phyloP scores from a whole-genome alignment of 2,329 filamentous ascomycete species.

The Penicillium sp. region DNA sequence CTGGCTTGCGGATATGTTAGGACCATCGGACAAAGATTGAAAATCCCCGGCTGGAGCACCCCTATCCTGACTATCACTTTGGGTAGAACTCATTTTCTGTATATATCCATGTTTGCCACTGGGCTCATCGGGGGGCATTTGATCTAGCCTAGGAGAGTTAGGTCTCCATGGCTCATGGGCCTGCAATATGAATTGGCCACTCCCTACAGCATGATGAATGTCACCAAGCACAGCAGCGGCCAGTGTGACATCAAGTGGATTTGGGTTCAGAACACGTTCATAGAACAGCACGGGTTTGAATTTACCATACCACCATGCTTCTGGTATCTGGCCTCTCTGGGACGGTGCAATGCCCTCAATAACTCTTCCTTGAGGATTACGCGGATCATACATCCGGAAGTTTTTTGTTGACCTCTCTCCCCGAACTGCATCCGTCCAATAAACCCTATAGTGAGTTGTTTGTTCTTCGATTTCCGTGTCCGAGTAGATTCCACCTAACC shows the following conservation, averaged over 20 bases:
- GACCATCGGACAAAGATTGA: not conserved
- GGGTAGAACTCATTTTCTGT: not conserved
- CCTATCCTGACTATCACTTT: not conserved
- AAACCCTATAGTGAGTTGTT: slow-evolving; percentile 5
- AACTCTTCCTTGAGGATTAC: slow-evolving; percentile 23
- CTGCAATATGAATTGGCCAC: not conserved
- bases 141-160: not conserved
- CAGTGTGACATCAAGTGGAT: slow-evolving; percentile 3
- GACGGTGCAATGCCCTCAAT: slow-evolving; percentile 21
- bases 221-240: slow-evolving; percentile 10
- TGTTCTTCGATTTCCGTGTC: not conserved
- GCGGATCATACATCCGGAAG: slow-evolving; percentile 28
- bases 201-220: slow-evolving; percentile 2
- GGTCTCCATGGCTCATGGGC: not conserved
- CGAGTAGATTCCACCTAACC: slow-evolving; percentile 36
- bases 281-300: slow-evolving; percentile 30
- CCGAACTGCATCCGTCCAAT: slow-evolving; percentile 11
- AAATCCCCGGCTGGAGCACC: not conserved
- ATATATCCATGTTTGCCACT: not conserved
- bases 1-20: not conserved
- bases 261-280: slow-evolving; percentile 29
- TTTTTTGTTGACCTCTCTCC: slow-evolving; percentile 1
- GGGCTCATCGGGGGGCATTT: not conserved
- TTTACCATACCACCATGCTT: slow-evolving; percentile 20
- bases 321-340: slow-evolving; percentile 22